Conservation (phyloP, 2,329 filamentous ascomycete species). For the Cercospora janseana region DNA sequence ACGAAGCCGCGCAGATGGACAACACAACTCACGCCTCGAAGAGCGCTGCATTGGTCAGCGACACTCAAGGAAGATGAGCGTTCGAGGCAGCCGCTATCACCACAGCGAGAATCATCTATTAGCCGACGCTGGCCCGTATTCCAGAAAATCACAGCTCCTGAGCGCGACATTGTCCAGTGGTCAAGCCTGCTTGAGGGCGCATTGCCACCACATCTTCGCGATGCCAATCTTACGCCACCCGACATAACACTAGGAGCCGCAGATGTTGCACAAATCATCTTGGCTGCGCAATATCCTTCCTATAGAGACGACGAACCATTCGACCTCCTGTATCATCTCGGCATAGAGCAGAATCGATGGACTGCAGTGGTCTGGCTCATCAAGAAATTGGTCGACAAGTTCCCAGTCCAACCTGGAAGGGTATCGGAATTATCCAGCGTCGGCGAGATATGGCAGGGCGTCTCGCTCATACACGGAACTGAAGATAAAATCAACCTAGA, state of each 20-base stretch:
- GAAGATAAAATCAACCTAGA: conserved; percentile 10
- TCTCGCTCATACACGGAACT: conserved; percentile 21
- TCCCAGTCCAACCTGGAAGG: conserved; percentile 14
- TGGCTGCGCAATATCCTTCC: conserved; percentile 25
- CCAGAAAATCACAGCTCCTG: conserved; percentile 7
- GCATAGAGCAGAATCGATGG: conserved; percentile 44
- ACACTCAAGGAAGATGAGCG: not conserved
- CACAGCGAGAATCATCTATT: not conserved
- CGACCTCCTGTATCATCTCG: conserved; percentile 45
- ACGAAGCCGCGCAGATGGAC: conserved; percentile 1
- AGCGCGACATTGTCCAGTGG: conserved; percentile 15
- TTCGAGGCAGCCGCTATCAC: not conserved
- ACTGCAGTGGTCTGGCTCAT: conserved; percentile 47
- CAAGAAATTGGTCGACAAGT: conserved; percentile 43
- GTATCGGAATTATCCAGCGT: conserved; percentile 2
- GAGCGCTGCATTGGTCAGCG: not conserved
- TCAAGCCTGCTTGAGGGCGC: conserved; percentile 24
- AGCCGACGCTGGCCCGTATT: conserved; percentile 16
- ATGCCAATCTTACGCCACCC: conserved; percentile 14
- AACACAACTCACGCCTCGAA: not conserved
- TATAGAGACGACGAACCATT: conserved; percentile 17
- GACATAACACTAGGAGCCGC: conserved; percentile 15
- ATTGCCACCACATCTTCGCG: conserved; percentile 26
- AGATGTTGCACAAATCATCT: conserved; percentile 31
- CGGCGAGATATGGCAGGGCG: conserved; percentile 16